Evolutionary conservation across 352 stramenopile species (phyloP), one percentile per base, ranked within the genome.

Genomic region (Phytophthora idaei): DNA sequence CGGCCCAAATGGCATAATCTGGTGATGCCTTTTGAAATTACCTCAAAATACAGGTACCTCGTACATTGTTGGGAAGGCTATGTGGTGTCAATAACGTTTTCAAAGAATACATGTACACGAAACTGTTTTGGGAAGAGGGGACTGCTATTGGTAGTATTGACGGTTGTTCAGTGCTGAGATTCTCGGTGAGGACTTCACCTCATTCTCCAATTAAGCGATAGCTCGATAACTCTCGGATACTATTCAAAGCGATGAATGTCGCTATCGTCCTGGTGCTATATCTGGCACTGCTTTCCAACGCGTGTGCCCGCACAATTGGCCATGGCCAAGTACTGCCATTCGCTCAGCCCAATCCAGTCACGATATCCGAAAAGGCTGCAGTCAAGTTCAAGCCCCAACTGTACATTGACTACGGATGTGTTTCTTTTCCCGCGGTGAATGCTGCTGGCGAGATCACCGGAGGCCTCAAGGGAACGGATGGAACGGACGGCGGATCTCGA

Each of bases 361-460:
- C 57, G 6, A 51, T 52, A 7, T 49, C 58, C 11, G 58, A 59
- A 37, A 65, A 58, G 25, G 48, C 37, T 47, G 58, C 39, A 9
- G 36, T 65, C 37, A 65, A 65, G 39, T 51, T 44, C 28, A 64
- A 64, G 11, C 57, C 57, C 8, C 37, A 31, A 4, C n/a, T 64
- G 8, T 39, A 14, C 34, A 12, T 39, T 39, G 34, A 39, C 10
- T 12, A 39, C 34, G 34, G 34, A 4, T 39, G 34, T 2, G 8
- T 12, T 39, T 39, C 34, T 17, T 10, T 17, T 21, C 57, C 46
- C 3, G 47, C 21, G 9, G 37, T 64, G 28, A 64, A 64, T 50
- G 27, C 47, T 37, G 57, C 25, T 27, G 47, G 57, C 6, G 29
- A 39, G 34, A 10, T 39, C 6, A 14, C 34, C 12, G 34, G 34